Evolutionary conservation across 192 early-diverging fungal species (phyloP), one percentile per base, ranked within the genome.

Genomic region (Coemansia sp.): DNA sequence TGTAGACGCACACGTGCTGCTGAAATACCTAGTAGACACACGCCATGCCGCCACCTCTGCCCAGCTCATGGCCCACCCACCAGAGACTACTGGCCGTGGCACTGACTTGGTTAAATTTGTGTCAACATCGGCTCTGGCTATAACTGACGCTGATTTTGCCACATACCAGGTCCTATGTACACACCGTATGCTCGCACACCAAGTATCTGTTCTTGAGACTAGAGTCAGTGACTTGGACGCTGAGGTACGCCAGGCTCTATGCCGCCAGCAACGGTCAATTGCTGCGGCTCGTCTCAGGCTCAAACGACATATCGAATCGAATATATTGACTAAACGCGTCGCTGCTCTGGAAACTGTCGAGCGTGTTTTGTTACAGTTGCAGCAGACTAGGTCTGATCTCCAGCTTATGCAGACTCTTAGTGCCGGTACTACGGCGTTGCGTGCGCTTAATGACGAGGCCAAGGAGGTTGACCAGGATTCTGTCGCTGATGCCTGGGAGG

Each of bases 341-440:
- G 63, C 32, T 19, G 69, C 78, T 2, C 43, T 75, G 21, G 61
- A 76, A 14, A 66, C 46, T 21, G 47, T 81, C 10, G 70, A 75
- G 23, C 70, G 58, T 16, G 62, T 81, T 8, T 49, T 64, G 16
- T 21, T 72, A 30, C 70, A 73, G 58, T 63, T 81, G 33, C 67
- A 81, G 64, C 78, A 81, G 64, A 58, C 74, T 1, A 50, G 65
- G 11, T 76, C 78, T 14, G 78, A 81, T 38, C 52, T 76, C 19
- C 78, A 81, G 66, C 46, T 76, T 1, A 39, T 81, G 58, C 58
- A 67, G 8, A 65, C 74, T 11, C 67, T 81, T 6, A 64, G 59
- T 38, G 70, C 74, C 1, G 78, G 78, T 1, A 67, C 78, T 3
- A 13, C 30, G 62, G 70, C 78, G 1, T 38, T 81, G n/a, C 43